phyloP scores from a whole-genome alignment of 129 eudicot genomes.

The Rutidosis leptorrhynchoides region DNA sequence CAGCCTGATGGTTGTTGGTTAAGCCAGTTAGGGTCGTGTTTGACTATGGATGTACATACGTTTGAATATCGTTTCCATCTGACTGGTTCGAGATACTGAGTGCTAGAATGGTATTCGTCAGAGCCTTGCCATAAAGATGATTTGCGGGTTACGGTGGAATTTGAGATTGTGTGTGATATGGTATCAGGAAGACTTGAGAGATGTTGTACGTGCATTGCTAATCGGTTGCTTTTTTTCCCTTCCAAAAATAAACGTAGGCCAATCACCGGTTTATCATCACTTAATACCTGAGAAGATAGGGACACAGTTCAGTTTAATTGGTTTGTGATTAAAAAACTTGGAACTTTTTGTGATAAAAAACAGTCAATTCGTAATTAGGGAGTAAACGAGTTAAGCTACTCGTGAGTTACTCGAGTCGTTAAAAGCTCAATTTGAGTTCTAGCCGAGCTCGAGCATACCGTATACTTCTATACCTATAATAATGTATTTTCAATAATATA shows the following conservation, averaged over 20 bases:
- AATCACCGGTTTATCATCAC: constrained; percentile 53
- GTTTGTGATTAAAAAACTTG: not conserved
- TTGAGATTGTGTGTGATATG: constrained; percentile 32
- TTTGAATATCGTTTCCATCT: constrained; percentile 73
- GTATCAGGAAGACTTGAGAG: constrained; percentile 70
- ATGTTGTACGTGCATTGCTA: constrained; percentile 82
- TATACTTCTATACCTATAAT: too few relatives aligned
- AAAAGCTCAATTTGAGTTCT: not conserved
- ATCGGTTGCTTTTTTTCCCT: constrained; percentile 70
- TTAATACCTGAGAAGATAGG: constrained; percentile 6
- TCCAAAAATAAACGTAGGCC: constrained; percentile 91
- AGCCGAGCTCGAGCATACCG: too few relatives aligned
- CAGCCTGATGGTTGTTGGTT: not conserved
- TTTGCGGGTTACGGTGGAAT: constrained; percentile 4
- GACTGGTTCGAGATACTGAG: constrained; percentile 75
- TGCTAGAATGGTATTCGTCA: constrained; percentile 50
- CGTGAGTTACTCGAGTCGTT: not conserved
- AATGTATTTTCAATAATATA: not conserved
- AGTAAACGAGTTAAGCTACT: too few relatives aligned
- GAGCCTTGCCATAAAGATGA: constrained; percentile 82
- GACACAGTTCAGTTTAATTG: too few relatives aligned
- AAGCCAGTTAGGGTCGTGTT: constrained; percentile 74
- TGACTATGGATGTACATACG: constrained; percentile 70
- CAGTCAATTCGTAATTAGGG: too few relatives aligned
- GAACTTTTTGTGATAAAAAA: too few relatives aligned